Percentiles rank a stretch among this genome's conserved stretches.
Evolutionary conservation across 2,329 filamentous ascomycete species (phyloP).

Genomic region (Xylariaceae sp.): DNA sequence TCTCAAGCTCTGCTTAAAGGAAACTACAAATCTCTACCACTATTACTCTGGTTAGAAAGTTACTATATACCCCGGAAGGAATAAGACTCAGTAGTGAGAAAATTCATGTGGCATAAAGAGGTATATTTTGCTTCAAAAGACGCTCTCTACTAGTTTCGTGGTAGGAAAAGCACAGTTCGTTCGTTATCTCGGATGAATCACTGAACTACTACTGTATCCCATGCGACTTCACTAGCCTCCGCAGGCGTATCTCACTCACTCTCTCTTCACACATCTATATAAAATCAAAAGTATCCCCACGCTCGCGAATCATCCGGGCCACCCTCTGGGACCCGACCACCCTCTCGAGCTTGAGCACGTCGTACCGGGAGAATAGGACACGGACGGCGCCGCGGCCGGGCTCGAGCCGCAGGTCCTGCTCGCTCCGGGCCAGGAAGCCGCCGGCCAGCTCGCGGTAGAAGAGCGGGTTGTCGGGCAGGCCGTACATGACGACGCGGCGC

Average conservation of each 20-base stretch:
- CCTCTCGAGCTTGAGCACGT: conserved; percentile 86
- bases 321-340: conserved; percentile 83
- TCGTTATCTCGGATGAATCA: no score
- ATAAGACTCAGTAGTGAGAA: no score
- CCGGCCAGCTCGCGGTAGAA: conserved; percentile 81
- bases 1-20: no score
- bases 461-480: conserved; percentile 82
- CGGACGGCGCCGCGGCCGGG: conserved; percentile 65
- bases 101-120: no score
- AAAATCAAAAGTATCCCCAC: conserved; percentile 94
- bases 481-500: conserved; percentile 85
- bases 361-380: conserved; percentile 84
- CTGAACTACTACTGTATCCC: no score
- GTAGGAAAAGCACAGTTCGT: no score
- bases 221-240: background rate
- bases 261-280: conserved; percentile 55
- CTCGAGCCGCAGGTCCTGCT: conserved; percentile 60
- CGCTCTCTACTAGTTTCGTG: no score
- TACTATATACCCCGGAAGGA: no score
- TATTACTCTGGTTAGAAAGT: no score
- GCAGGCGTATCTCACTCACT: background rate
- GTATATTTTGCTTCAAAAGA: no score
- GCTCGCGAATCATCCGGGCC: conserved; percentile 81
- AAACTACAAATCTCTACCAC: no score
- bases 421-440: conserved; percentile 67